A percentile compares a stretch with the other conserved stretches of the same genome.
These are phyloP conservation scores for Omphalotus olearius DNA, from an alignment of 1,284 basidiomycete genomes.

Conservation along the genomic window DNA sequence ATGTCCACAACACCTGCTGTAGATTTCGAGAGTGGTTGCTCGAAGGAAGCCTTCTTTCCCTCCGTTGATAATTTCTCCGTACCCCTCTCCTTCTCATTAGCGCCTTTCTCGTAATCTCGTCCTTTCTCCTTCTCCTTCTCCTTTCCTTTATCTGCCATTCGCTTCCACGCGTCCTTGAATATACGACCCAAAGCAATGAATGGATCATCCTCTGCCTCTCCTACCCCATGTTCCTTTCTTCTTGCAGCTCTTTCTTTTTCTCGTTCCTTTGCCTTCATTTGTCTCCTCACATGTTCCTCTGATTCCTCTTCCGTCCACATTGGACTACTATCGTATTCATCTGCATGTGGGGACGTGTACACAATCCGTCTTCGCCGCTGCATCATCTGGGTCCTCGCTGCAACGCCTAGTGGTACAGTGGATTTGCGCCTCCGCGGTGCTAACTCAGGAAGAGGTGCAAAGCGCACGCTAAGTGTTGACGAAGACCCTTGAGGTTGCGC, in stretches of 20 bases:
- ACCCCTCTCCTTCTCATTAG: too few species aligned
- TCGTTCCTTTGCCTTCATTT: slow-evolving; percentile 17
- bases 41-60: background rate
- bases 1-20: too few species aligned
- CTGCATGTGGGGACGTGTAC: slow-evolving; percentile 11
- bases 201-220: slow-evolving; percentile 33
- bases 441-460: slow-evolving; percentile 60
- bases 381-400: slow-evolving; percentile 51
- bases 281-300: slow-evolving; percentile 23
- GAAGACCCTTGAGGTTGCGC: background rate
- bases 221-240: slow-evolving; percentile 12
- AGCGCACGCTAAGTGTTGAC: slow-evolving; percentile 40
- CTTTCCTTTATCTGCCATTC: slow-evolving; percentile 30
- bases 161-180: slow-evolving; percentile 40
- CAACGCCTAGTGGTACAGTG: slow-evolving; percentile 56
- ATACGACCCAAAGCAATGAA: slow-evolving; percentile 41
- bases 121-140: slow-evolving; percentile 7
- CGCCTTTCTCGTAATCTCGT: background rate
- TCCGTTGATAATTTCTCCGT: background rate
- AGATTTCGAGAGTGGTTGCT: background rate
- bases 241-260: slow-evolving; percentile 19
- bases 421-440: slow-evolving; percentile 53
- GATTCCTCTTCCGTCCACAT: slow-evolving; percentile 34
- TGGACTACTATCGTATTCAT: slow-evolving; percentile 17
- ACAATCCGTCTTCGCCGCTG: slow-evolving; percentile 27